These are phyloP conservation scores for Melastoma malabathricum DNA, from an alignment of 345 rosid species.

Conservation along the genomic window DNA sequence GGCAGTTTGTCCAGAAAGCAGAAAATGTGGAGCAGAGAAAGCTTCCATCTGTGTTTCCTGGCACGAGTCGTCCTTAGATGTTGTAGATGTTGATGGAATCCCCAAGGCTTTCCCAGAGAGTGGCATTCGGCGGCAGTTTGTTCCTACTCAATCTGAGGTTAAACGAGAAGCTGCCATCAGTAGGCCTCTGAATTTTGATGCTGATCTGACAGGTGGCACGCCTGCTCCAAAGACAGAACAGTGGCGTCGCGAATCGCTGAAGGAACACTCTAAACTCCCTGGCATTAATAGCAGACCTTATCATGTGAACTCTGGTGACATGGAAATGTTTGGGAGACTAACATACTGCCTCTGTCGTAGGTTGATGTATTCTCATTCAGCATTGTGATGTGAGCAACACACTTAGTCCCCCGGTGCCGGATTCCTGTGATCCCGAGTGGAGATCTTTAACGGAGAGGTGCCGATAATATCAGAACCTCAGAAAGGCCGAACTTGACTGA, in stretches of 20 bases:
- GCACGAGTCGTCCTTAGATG: constrained; percentile 16
- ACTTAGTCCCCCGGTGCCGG: constrained; percentile 45
- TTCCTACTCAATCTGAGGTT: constrained; percentile 14
- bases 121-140: constrained; percentile 12
- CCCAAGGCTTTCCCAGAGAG: constrained; percentile 20
- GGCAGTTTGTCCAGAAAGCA: constrained; percentile 2
- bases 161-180: constrained; percentile 19
- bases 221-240: constrained; percentile 23
- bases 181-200: constrained; percentile 13
- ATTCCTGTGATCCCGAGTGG: constrained; percentile 45
- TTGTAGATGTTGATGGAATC: constrained; percentile 11
- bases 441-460: constrained; percentile 61
- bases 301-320: constrained; percentile 9
- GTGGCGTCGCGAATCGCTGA: constrained; percentile 17
- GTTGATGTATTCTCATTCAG: constrained; percentile 65
- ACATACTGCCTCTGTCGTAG: constrained; percentile 10
- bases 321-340: constrained; percentile 25
- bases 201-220: constrained; percentile 12
- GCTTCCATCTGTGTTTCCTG: constrained; percentile 13
- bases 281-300: constrained; percentile 16
- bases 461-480: constrained; percentile 50
- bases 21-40: constrained; percentile 19
- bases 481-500: constrained; percentile 55
- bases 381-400: constrained; percentile 58
- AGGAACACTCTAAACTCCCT: constrained; percentile 23